These are phyloP conservation scores for Gossypium anomalum DNA, from an alignment of 345 rosid species.

Conservation along the genomic window DNA sequence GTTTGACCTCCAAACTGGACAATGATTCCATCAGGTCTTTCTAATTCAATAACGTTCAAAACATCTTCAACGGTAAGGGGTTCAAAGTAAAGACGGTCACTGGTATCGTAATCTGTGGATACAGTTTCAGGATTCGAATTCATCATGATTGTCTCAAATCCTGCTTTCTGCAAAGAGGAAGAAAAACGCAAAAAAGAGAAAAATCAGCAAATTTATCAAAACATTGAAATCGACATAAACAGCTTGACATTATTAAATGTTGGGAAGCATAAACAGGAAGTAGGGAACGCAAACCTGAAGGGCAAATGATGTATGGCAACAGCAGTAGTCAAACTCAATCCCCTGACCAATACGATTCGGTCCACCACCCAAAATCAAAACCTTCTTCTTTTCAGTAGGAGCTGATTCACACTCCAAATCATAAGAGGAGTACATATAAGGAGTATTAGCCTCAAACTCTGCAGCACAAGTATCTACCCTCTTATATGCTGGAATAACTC, in stretches of 20 bases:
- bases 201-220: neutral
- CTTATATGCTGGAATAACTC: constrained; percentile 82
- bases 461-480: constrained; percentile 99
- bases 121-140: constrained; percentile 98
- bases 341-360: constrained; percentile 98
- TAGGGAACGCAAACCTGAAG: constrained; percentile 65
- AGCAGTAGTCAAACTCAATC: constrained; percentile 97
- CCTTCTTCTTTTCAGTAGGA: constrained; percentile 72
- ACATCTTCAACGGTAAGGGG: constrained; percentile 91
- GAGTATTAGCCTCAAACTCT: constrained; percentile 95
- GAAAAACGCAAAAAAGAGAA: neutral
- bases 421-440: constrained; percentile 93
- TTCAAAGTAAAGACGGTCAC: constrained; percentile 92
- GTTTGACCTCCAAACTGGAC: constrained; percentile 99
- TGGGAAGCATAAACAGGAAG: neutral
- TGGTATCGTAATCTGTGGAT: constrained; percentile 93
- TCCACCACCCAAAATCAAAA: constrained; percentile 95
- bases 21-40: constrained; percentile 92
- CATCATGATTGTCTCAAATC: constrained; percentile 98
- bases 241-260: neutral
- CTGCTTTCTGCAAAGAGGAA: constrained; percentile 62
- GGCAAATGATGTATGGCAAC: constrained; percentile 93
- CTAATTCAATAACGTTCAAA: constrained; percentile 76
- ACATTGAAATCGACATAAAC: neutral
- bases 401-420: constrained; percentile 93